Base-by-base conservation (phyloP, 805 yeast genomes). In the Schizosaccharomyces octosporus region DNA sequence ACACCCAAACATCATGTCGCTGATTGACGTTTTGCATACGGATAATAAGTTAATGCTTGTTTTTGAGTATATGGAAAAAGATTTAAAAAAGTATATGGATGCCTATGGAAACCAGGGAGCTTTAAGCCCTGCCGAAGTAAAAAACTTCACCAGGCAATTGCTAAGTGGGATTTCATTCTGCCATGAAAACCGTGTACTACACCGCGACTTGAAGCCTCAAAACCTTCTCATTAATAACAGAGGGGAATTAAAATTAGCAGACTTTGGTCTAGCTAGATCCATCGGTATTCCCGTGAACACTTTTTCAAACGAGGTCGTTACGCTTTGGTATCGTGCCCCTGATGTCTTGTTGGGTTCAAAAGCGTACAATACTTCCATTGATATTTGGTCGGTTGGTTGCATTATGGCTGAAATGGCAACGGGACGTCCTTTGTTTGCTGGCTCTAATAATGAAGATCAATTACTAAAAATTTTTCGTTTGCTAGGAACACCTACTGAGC, bases 321-420 rank as follows among this genome's bases (percentile, higher is more conserved):
- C 98, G 0, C 75, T 93, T 65, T 93, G 98, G 98, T 90, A 90
- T 72, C 80, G 98, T 65, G 96, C 97, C 0, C 98, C 98, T 0
- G 98, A 90, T 70, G 97, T 93, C 39, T 75, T 93, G 61, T 77
- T 93, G 69, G 98, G 98, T 1, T 87, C 95, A 2, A 81, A 96
- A 67, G 90, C 94, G 62, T 93, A 93, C 72, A 85, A 95, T 58
- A 93, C 98, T 0, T 89, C 96, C 7, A 94, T 93, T 64, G 98
- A 93, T 70, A 87, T 93, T 74, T 93, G 98, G 98, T 87, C 96
- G 19, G 94, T 95, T 17, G 98, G 98, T 17, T 93, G 98, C 73
- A 93, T 93, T 62, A 79, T 93, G 71, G 97, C 97, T 2, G 98
- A 93, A 70, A 90, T 93, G 97, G 84, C 93, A 69, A 86, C 95